Evolutionary conservation across 345 rosid genomes (phyloP).

Genomic region (Jatropha curcas): DNA sequence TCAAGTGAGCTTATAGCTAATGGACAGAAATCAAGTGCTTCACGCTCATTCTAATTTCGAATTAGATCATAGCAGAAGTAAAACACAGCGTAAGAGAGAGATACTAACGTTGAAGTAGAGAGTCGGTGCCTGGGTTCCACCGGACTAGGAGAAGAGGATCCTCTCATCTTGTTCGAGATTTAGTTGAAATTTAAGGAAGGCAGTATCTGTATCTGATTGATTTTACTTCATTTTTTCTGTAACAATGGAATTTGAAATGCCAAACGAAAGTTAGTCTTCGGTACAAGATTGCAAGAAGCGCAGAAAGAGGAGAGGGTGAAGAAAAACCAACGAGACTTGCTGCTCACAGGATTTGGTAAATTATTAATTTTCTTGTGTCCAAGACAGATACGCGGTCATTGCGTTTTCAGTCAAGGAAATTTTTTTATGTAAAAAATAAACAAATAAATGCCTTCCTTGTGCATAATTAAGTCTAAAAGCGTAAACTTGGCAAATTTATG

Average conservation of each 20-base stretch:
- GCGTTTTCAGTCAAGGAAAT: too few relatives aligned
- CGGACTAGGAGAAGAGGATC: conserved; percentile 41
- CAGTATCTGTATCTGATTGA: background rate
- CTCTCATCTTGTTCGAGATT: conserved; percentile 15
- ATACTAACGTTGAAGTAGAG: conserved; percentile 46
- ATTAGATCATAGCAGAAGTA: background rate
- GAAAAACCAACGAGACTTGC: background rate
- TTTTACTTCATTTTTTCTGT: background rate
- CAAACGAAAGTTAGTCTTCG: background rate
- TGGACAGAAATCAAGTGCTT: background rate
- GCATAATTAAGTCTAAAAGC: too few relatives aligned
- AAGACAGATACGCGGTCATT: background rate
- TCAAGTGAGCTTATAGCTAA: background rate
- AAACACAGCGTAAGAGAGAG: conserved; percentile 4
- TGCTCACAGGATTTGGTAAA: background rate
- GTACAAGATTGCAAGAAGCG: too few relatives aligned
- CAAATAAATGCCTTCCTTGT: too few relatives aligned
- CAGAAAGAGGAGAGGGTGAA: too few relatives aligned
- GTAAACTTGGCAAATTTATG: too few relatives aligned
- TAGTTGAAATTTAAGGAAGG: background rate
- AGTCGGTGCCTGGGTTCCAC: conserved; percentile 57
- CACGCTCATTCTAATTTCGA: background rate
- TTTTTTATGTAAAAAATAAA: too few relatives aligned
- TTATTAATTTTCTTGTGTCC: too few relatives aligned
- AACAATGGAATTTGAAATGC: background rate